Conservation (phyloP, 345 rosid genomes). For the Populus ilicifolia region DNA sequence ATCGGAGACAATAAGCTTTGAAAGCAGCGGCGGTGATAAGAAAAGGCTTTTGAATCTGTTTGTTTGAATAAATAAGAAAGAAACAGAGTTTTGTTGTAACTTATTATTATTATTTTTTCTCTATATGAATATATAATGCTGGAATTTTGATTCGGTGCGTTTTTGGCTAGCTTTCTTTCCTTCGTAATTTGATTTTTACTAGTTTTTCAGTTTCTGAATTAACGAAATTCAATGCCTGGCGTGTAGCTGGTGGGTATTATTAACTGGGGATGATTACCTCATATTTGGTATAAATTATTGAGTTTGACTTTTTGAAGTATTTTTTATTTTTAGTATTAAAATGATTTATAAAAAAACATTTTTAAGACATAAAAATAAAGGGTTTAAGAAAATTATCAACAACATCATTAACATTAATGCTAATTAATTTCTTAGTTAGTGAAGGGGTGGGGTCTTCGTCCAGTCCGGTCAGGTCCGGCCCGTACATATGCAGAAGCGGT, state of each 20-base stretch:
- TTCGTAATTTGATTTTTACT: background rate
- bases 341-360: no score
- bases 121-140: constrained; percentile 7
- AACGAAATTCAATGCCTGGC: background rate
- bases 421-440: background rate
- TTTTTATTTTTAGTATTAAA: no score
- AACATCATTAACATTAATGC: background rate
- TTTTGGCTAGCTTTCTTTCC: background rate
- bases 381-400: no score
- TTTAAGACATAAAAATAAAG: no score
- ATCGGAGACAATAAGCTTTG: constrained; percentile 37
- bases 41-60: constrained; percentile 67
- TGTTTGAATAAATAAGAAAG: constrained; percentile 22
- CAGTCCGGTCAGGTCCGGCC: background rate
- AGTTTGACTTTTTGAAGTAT: no score
- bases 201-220: no score
- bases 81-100: constrained; percentile 5
- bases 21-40: constrained; percentile 24
- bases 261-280: background rate
- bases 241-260: background rate
- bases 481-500: background rate
- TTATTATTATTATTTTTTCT: background rate
- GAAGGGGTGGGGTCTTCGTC: background rate
- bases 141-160: constrained; percentile 22
- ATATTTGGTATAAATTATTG: no score